Evolutionary conservation across 305 asterid species (phyloP).

Genomic region (Fraxinus latifolia): DNA sequence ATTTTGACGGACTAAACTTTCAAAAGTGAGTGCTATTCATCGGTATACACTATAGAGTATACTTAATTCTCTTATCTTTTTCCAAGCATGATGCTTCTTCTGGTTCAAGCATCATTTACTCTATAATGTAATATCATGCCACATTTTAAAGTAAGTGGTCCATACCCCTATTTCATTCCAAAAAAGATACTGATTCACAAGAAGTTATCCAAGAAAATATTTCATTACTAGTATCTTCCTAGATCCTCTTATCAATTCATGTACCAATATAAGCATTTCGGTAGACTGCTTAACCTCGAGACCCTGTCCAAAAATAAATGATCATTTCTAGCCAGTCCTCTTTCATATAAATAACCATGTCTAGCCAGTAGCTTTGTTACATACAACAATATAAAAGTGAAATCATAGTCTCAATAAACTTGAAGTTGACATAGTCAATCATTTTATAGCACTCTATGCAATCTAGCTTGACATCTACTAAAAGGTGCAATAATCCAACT

Average conservation of each 20-base stretch:
- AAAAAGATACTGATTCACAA: neutral
- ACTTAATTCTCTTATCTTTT: neutral
- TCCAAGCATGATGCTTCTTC: neutral
- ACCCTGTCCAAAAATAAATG: neutral
- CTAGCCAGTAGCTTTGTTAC: neutral
- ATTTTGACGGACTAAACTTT: neutral
- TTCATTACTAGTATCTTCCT: neutral
- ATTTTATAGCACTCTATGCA: neutral
- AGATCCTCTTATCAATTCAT: neutral
- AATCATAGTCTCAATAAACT: neutral
- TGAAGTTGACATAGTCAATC: neutral
- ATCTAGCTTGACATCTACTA: neutral
- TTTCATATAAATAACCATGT: neutral
- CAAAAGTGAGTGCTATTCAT: neutral
- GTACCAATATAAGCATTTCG: neutral
- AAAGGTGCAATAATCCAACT: neutral
- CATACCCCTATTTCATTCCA: neutral
- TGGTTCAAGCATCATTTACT: neutral
- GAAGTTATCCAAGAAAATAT: neutral
- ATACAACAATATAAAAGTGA: neutral
- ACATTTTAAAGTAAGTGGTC: neutral
- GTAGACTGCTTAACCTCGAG: neutral
- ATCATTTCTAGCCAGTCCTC: neutral
- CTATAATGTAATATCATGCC: neutral
- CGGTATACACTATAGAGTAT: neutral